These are phyloP conservation scores for Remersonia thermophila DNA, from an alignment of 2,329 filamentous ascomycete genomes.

Conservation along the genomic window DNA sequence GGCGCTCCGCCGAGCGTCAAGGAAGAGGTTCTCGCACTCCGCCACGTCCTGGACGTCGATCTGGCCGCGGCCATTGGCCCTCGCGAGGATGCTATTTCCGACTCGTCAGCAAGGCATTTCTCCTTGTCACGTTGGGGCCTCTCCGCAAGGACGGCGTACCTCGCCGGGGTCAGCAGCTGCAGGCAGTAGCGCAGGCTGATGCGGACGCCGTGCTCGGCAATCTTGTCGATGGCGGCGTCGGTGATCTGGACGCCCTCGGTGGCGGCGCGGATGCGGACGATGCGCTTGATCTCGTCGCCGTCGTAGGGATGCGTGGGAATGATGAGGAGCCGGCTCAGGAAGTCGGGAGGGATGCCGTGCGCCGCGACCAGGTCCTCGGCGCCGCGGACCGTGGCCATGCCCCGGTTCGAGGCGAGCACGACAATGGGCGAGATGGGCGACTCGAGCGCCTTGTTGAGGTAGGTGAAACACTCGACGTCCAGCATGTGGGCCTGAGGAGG, in stretches of 20 bases:
- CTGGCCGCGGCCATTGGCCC: constrained; percentile 64
- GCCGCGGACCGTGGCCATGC: constrained; percentile 83
- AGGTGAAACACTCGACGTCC: constrained; percentile 97
- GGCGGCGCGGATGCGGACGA: constrained; percentile 71
- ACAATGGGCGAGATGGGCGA: constrained; percentile 91
- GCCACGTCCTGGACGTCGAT: constrained; percentile 67
- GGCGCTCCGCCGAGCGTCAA: constrained; percentile 70
- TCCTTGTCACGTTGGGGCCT: background rate
- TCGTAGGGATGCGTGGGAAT: constrained; percentile 87
- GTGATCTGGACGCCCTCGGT: constrained; percentile 71
- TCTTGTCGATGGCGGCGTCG: constrained; percentile 74
- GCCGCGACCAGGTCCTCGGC: constrained; percentile 71
- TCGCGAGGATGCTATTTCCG: constrained; percentile 63
- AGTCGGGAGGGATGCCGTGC: constrained; percentile 88
- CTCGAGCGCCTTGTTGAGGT: constrained; percentile 95
- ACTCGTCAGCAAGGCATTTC: constrained; percentile 2
- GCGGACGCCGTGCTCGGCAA: constrained; percentile 74
- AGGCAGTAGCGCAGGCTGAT: constrained; percentile 88
- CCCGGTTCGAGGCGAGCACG: constrained; percentile 92
- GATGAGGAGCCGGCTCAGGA: constrained; percentile 87
- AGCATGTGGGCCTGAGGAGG: constrained; percentile 89
- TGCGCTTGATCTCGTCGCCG: constrained; percentile 80
- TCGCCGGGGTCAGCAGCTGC: constrained; percentile 79
- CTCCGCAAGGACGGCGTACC: constrained; percentile 29
- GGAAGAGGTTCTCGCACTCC: constrained; percentile 74